These are phyloP conservation scores for Moesziomyces sp. DNA, from an alignment of 1,284 basidiomycete genomes.

Conservation along the genomic window DNA sequence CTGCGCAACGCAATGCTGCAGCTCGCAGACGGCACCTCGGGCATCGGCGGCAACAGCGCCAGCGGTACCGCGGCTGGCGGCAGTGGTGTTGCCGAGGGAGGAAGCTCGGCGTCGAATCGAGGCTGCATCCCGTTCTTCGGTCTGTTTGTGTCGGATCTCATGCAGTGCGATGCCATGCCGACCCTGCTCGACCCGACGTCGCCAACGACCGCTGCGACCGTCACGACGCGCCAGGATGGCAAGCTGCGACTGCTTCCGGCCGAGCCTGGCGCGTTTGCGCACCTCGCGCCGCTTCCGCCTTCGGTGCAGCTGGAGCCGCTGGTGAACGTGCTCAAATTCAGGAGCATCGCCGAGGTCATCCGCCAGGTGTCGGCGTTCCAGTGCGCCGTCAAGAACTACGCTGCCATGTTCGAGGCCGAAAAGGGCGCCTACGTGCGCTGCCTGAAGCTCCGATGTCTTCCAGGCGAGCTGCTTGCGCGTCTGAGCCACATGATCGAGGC, in stretches of 20 bases:
- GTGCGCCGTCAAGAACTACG: conserved; percentile 43
- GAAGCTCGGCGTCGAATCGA: conserved; percentile 4
- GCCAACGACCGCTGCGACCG: conserved; percentile 26
- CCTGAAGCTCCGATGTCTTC: conserved; percentile 58
- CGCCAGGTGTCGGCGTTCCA: conserved; percentile 61
- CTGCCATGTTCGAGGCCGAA: conserved; percentile 52
- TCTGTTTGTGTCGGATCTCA: conserved; percentile 61
- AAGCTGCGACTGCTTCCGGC: conserved; percentile 20
- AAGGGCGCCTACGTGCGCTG: conserved; percentile 58
- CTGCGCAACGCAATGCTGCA: conserved; percentile 67
- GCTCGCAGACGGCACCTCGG: conserved; percentile 29
- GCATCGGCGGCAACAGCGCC: conserved; percentile 9
- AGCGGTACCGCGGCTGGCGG: background rate
- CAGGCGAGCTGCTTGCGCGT: conserved; percentile 52
- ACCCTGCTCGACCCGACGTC: conserved; percentile 57
- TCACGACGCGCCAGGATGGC: conserved; percentile 13
- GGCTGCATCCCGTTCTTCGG: conserved; percentile 63
- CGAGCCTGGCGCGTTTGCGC: conserved; percentile 41
- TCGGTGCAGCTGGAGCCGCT: conserved; percentile 46
- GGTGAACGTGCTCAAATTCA: conserved; percentile 61
- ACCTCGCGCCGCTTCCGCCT: conserved; percentile 51
- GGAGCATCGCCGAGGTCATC: conserved; percentile 50
- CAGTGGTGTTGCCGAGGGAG: background rate
- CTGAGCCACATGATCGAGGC: conserved; percentile 38
- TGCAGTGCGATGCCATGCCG: conserved; percentile 55